These are phyloP conservation scores for Hypoxylon sp. DNA, from an alignment of 2,329 filamentous ascomycete species.

Conservation along the genomic window DNA sequence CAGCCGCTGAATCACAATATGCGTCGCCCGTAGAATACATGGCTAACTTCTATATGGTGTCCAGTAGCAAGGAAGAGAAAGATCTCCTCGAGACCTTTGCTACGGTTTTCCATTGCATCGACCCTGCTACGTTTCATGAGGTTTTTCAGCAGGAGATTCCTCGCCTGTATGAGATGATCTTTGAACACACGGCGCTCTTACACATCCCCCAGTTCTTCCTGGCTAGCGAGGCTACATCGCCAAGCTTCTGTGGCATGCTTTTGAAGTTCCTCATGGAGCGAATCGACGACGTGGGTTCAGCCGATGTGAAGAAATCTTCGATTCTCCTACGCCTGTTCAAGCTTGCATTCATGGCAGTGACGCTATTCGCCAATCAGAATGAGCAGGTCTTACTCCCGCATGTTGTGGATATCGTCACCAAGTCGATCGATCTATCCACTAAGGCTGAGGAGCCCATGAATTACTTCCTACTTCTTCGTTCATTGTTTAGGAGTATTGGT, in stretches of 20 bases:
- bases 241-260: slow-evolving; percentile 98
- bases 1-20: slow-evolving; percentile 77
- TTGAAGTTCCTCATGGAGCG: slow-evolving; percentile 97
- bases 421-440: slow-evolving; percentile 95
- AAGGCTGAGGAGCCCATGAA: slow-evolving; percentile 98
- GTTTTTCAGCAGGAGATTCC: slow-evolving; percentile 98
- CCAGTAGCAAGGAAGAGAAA: slow-evolving; percentile 95
- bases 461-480: slow-evolving; percentile 93
- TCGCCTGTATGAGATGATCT: slow-evolving; percentile 96
- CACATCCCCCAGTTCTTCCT: slow-evolving; percentile 98
- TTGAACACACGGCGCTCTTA: slow-evolving; percentile 92
- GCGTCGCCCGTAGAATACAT: slow-evolving; percentile 90
- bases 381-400: slow-evolving; percentile 95
- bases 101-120: slow-evolving; percentile 97
- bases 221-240: slow-evolving; percentile 97
- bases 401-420: slow-evolving; percentile 96
- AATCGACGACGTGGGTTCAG: slow-evolving; percentile 93
- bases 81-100: slow-evolving; percentile 97
- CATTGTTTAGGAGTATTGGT: slow-evolving; percentile 94
- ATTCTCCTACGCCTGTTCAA: slow-evolving; percentile 96
- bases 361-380: slow-evolving; percentile 92
- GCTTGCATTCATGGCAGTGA: slow-evolving; percentile 98
- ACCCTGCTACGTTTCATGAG: slow-evolving; percentile 98
- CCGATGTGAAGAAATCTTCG: slow-evolving; percentile 91
- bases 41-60: slow-evolving; percentile 94